A percentile compares a stretch with the other conserved stretches of the same genome.
Evolutionary conservation across 352 stramenopile genomes (phyloP).

Genomic region (Halophytophthora polymorphica): DNA sequence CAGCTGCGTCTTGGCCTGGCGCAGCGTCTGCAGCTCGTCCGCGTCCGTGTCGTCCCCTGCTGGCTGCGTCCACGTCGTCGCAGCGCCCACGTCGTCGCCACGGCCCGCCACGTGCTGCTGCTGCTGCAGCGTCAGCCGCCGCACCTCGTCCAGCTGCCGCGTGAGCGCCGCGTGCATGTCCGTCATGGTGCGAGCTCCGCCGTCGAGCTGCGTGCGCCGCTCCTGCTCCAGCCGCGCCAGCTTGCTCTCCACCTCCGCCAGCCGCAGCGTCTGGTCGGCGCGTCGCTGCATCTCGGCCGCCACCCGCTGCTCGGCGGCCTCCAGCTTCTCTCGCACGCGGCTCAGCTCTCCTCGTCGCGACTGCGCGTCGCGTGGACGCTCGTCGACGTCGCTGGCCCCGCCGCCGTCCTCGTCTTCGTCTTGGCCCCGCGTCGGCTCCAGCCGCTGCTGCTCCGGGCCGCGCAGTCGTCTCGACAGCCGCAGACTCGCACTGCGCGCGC

Average conservation of each 20-base stretch:
- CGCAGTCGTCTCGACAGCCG: constrained; percentile 21
- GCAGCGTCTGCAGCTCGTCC: constrained; percentile 14
- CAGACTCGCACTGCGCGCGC: constrained; percentile 13
- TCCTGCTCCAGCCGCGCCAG: constrained; percentile 9
- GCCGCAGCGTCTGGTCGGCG: constrained; percentile 13
- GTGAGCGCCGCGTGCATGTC: constrained; percentile 44
- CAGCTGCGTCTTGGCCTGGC: constrained; percentile 33
- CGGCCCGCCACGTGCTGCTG: constrained; percentile 6
- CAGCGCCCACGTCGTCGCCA: neutral
- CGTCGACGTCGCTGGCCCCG: neutral
- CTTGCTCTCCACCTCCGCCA: constrained; percentile 17
- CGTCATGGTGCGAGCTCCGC: constrained; percentile 13
- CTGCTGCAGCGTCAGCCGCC: constrained; percentile 20
- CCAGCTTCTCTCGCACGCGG: constrained; percentile 8
- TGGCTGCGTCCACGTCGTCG: constrained; percentile 2
- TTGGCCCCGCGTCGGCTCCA: neutral
- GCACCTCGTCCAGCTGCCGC: constrained; percentile 43
- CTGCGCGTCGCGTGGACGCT: neutral
- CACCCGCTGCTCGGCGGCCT: constrained; percentile 13
- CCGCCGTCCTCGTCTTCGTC: constrained; percentile 1
- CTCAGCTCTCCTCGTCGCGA: no score
- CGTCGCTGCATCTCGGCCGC: constrained; percentile 18
- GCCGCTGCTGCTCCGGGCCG: neutral
- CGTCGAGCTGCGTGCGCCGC: constrained; percentile 8
- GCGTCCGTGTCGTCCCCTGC: neutral